Evolutionary conservation across 2,329 filamentous ascomycete genomes (phyloP).

Genomic region (Sclerotinia glacialis): DNA sequence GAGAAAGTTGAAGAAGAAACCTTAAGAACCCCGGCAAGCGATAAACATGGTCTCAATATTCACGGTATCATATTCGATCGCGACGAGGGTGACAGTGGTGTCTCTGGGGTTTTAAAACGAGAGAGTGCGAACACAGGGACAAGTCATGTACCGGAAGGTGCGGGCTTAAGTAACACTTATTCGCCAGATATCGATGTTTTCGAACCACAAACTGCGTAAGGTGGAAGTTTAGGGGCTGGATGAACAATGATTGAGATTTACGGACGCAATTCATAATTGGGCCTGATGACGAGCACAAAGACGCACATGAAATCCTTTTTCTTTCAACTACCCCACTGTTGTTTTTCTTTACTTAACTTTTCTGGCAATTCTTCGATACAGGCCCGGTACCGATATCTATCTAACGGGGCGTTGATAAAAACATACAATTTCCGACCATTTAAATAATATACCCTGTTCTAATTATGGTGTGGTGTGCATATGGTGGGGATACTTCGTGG

Average conservation of each 20-base stretch:
- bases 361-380: constrained; percentile 2
- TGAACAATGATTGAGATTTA: neutral
- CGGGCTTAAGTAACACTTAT: constrained; percentile 16
- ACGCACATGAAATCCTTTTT: constrained; percentile 5
- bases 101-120: constrained; percentile 37
- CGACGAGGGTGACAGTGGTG: constrained; percentile 39
- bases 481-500: neutral
- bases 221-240: neutral
- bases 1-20: constrained; percentile 41
- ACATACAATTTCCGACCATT: constrained; percentile 6
- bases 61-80: constrained; percentile 38
- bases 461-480: constrained; percentile 8
- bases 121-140: constrained; percentile 24
- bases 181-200: constrained; percentile 12
- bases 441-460: constrained; percentile 18
- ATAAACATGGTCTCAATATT: constrained; percentile 38
- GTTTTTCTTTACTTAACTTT: constrained; percentile 5
- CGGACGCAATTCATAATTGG: neutral
- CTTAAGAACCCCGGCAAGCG: constrained; percentile 35
- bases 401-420: neutral
- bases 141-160: constrained; percentile 2
- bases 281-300: neutral
- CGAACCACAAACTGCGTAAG: constrained; percentile 31
- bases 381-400: neutral
- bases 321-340: neutral